These are phyloP conservation scores for Xenosphaeropsis pyriputrescens DNA, from an alignment of 2,329 filamentous ascomycete genomes.

Conservation along the genomic window DNA sequence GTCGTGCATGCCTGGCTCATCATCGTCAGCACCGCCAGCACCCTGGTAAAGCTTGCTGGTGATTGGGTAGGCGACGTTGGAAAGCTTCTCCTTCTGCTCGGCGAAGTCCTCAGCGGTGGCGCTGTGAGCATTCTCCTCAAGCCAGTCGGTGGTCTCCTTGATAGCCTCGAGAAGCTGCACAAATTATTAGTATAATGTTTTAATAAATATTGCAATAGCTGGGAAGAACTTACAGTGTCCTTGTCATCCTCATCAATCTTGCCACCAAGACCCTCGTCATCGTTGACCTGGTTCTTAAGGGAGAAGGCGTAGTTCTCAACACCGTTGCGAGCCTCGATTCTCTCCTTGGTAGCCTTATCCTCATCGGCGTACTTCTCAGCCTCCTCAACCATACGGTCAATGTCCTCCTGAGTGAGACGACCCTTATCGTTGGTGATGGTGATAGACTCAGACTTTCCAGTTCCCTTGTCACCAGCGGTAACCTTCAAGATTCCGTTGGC, in stretches of 20 bases:
- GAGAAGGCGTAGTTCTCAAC: constrained; percentile 99
- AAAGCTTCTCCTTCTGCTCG: constrained; percentile 99
- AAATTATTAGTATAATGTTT: constrained; percentile 20
- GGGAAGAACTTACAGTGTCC: constrained; percentile 56
- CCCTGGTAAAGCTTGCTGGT: constrained; percentile 88
- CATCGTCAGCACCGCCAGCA: constrained; percentile 48
- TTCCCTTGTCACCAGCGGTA: constrained; percentile 91
- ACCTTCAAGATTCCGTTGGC: constrained; percentile 98
- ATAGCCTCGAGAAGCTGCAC: constrained; percentile 72
- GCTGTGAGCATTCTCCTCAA: constrained; percentile 82
- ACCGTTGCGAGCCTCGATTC: constrained; percentile 90
- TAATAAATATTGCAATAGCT: not conserved
- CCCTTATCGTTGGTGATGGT: constrained; percentile 99
- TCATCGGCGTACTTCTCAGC: constrained; percentile 98
- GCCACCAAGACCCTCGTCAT: constrained; percentile 89
- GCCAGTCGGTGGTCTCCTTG: constrained; percentile 95
- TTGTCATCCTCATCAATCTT: constrained; percentile 99
- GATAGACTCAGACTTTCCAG: constrained; percentile 92
- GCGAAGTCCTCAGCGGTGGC: constrained; percentile 91
- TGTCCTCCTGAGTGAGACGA: constrained; percentile 88
- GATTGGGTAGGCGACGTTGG: constrained; percentile 92
- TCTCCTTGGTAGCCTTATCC: constrained; percentile 94
- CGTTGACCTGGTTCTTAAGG: constrained; percentile 98
- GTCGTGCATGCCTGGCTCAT: constrained; percentile 58
- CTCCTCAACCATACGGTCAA: constrained; percentile 97